These are phyloP conservation scores for Globomyces sp. DNA, from an alignment of 371 early-diverging fungal species.

Conservation along the genomic window DNA sequence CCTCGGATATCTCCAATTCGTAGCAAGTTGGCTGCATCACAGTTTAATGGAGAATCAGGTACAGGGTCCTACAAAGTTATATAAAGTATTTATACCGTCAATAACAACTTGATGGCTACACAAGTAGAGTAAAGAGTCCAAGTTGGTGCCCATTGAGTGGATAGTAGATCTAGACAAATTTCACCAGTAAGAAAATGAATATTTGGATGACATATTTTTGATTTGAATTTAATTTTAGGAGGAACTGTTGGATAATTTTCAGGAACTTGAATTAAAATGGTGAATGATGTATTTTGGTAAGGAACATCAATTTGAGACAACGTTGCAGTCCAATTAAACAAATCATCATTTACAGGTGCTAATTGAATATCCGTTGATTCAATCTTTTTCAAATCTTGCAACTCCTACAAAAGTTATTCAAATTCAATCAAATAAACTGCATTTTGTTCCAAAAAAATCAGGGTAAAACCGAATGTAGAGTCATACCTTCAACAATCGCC, in stretches of 20 bases:
- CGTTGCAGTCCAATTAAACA: neutral
- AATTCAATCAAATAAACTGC: neutral
- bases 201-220: conserved; percentile 53
- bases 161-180: conserved; percentile 56
- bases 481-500: neutral
- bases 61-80: conserved; percentile 39
- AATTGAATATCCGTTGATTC: neutral
- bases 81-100: conserved; percentile 15
- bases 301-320: conserved; percentile 3
- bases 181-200: conserved; percentile 56
- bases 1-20: conserved; percentile 8
- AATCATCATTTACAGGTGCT: conserved; percentile 7
- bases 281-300: conserved; percentile 8
- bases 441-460: neutral
- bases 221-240: conserved; percentile 50
- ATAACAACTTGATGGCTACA: conserved; percentile 38
- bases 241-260: conserved; percentile 62
- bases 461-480: neutral
- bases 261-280: conserved; percentile 58
- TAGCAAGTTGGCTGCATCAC: conserved; percentile 82
- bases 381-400: conserved; percentile 4
- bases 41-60: conserved; percentile 81
- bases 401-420: conserved; percentile 8
- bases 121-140: conserved; percentile 47
- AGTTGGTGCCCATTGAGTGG: conserved; percentile 50